Percentiles rank a stretch among this genome's conserved stretches.
Evolutionary conservation across 176 grass and related monocot species (phyloP).

Genomic region (Canna indica): DNA sequence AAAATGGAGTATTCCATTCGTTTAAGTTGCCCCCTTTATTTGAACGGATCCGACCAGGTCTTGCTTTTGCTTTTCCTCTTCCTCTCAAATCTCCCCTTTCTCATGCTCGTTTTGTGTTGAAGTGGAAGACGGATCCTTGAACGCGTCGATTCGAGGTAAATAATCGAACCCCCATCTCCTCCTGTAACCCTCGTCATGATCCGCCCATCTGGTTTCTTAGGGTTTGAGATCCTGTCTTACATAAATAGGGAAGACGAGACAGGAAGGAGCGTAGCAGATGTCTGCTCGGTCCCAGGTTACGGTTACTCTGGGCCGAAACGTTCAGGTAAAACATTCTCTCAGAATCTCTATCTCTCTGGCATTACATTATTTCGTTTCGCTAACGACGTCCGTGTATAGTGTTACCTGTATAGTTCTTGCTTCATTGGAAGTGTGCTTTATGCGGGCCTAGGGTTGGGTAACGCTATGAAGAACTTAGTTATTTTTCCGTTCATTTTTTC

Average conservation of each 20-base stretch:
- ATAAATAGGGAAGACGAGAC: neutral
- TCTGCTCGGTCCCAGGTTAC: slow-evolving; percentile 13
- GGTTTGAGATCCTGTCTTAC: neutral
- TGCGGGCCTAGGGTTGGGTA: neutral
- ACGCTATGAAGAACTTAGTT: neutral
- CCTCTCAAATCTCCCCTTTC: neutral
- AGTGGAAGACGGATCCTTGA: neutral
- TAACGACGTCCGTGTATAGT: neutral
- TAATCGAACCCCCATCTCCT: neutral
- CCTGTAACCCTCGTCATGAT: neutral
- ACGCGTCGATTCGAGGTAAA: neutral
- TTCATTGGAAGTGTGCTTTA: neutral
- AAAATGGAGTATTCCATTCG: too few relatives aligned
- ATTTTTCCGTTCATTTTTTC: neutral
- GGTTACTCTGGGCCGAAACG: slow-evolving; percentile 6
- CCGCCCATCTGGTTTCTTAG: neutral
- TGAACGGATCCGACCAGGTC: too few relatives aligned
- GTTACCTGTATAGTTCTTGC: neutral
- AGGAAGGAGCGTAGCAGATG: neutral
- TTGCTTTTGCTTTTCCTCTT: neutral
- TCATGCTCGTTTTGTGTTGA: neutral
- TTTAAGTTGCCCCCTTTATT: too few relatives aligned
- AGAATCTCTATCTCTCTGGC: neutral
- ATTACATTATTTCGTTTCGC: neutral
- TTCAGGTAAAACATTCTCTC: neutral